Evolutionary conservation across 352 stramenopile genomes (phyloP).

Genomic region (Phytophthora podocarpi): DNA sequence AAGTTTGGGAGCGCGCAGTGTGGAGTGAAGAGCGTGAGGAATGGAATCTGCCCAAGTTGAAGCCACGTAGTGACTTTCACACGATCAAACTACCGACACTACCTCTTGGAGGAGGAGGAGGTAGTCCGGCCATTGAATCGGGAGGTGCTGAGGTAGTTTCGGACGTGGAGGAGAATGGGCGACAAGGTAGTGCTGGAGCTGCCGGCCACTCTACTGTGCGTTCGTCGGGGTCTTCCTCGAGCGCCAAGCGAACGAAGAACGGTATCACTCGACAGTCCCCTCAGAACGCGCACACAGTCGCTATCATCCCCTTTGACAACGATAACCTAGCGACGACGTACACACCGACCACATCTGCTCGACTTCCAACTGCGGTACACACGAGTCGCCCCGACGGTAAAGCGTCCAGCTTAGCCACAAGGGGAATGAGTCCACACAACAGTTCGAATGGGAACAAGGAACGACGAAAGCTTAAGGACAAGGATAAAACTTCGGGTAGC

Average conservation of each 20-base stretch:
- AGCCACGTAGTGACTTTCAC: conserved; percentile 80
- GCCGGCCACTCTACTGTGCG: conserved; percentile 29
- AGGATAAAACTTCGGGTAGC: conserved; percentile 25
- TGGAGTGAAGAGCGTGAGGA: conserved; percentile 86
- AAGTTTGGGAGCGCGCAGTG: conserved; percentile 87
- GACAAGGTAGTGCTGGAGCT: conserved; percentile 32
- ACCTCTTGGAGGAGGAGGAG: conserved; percentile 24
- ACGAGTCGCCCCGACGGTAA: conserved; percentile 30
- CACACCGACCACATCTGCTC: conserved; percentile 17
- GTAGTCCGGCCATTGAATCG: conserved; percentile 35
- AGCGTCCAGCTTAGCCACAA: not conserved
- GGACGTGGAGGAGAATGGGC: conserved; percentile 51
- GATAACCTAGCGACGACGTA: conserved; percentile 1
- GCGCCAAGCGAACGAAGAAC: conserved; percentile 38
- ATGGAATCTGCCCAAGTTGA: conserved; percentile 78
- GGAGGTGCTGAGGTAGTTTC: conserved; percentile 65
- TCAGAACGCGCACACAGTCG: not conserved
- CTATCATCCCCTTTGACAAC: conserved; percentile 8
- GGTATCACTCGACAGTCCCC: conserved; percentile 16
- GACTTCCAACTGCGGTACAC: conserved; percentile 43
- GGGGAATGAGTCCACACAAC: conserved; percentile 36
- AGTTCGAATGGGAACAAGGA: conserved; percentile 39
- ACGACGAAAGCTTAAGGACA: conserved; percentile 46
- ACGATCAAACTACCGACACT: conserved; percentile 76
- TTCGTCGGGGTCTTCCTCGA: conserved; percentile 40